Conservation (phyloP, 352 stramenopile species). For the Phytopythium oedochilum region DNA sequence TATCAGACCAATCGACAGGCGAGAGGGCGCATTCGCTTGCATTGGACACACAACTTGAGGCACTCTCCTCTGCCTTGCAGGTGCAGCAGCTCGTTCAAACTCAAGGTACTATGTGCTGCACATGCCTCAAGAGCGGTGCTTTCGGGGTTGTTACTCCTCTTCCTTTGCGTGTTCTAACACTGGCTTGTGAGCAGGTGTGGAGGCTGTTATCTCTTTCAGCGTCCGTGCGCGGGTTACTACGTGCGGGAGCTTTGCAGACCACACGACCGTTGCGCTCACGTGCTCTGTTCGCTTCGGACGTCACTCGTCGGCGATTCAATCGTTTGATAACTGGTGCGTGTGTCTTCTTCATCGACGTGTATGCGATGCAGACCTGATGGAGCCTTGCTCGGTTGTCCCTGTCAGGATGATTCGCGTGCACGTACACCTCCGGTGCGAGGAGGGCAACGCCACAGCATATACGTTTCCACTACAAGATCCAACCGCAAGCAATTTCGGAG, state of each 20-base stretch:
- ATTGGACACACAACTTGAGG: slow-evolving; percentile 32
- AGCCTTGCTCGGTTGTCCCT: not conserved
- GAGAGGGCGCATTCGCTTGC: slow-evolving; percentile 27
- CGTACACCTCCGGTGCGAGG: slow-evolving; percentile 22
- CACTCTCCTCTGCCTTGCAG: slow-evolving; percentile 38
- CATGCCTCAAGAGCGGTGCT: too few relatives aligned
- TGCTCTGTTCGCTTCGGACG: slow-evolving; percentile 16
- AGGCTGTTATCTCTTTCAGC: slow-evolving; percentile 15
- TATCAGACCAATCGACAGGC: slow-evolving; percentile 23
- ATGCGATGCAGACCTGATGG: too few relatives aligned
- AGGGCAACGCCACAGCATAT: slow-evolving; percentile 19
- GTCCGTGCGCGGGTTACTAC: slow-evolving; percentile 11
- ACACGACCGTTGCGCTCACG: slow-evolving; percentile 15
- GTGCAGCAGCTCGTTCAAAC: slow-evolving; percentile 21
- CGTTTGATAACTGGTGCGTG: slow-evolving; percentile 19
- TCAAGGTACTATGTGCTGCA: too few relatives aligned
- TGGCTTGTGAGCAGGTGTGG: slow-evolving; percentile 14
- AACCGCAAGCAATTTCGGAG: not conserved
- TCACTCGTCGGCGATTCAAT: slow-evolving; percentile 11
- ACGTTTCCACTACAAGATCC: slow-evolving; percentile 28
- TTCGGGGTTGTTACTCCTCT: too few relatives aligned
- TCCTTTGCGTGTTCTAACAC: too few relatives aligned
- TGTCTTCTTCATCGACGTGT: not conserved
- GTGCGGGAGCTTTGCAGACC: slow-evolving; percentile 17
- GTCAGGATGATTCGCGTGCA: slow-evolving; percentile 27